Base-by-base conservation (phyloP, 2,329 filamentous ascomycete species). In the Cryphonectria japonica region DNA sequence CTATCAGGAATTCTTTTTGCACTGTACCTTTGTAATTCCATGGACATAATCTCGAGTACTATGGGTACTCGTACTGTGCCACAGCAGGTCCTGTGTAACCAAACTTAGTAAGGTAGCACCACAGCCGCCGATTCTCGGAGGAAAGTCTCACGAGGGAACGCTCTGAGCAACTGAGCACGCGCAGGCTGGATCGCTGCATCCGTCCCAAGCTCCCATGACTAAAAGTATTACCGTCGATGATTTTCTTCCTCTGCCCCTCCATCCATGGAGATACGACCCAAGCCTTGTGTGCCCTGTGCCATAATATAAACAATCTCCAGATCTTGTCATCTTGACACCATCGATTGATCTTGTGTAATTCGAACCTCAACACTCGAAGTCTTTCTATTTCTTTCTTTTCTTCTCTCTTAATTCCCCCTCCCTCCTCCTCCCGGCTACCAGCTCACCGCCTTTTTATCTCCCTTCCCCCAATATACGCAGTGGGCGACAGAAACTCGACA, bases 41-140 rank as follows among this genome's bases (percentile, higher is more conserved):
- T 16, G 13, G 52, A 29, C 52, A 57, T 57, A 29, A 29, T 57
- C 19, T 50, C 46, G 22, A 6, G 52, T 57, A 57, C 43, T 46
- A 46, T 46, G 43, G 37, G 37, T n/a, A n/a, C 46, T 19, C 9
- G 46, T n/a, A 11, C 26, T 26, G 26, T 26, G 26, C 46, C 16
- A 9, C 22, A 22, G 8, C 54, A 29, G 16, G 54, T 59, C 54
- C 3, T 34, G 52, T 57, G 54, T 59, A 39, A 61, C 32, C 16
- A 2, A 14, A 11, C 32, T 61, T 61, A 61, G 34, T 61, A 61
- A 61, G 59, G 34, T 7, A 60, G 34, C 19, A 26, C 32, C 34
- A 37, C 34, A 6, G 19, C 34, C 59, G 59, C 59, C 59, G 59
- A 61, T 61, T 32, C 32, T 61, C 59, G 59, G 59, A 61, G 59